Base-by-base conservation (phyloP, 179 eudicot species). In the Gypsophila paniculata region DNA sequence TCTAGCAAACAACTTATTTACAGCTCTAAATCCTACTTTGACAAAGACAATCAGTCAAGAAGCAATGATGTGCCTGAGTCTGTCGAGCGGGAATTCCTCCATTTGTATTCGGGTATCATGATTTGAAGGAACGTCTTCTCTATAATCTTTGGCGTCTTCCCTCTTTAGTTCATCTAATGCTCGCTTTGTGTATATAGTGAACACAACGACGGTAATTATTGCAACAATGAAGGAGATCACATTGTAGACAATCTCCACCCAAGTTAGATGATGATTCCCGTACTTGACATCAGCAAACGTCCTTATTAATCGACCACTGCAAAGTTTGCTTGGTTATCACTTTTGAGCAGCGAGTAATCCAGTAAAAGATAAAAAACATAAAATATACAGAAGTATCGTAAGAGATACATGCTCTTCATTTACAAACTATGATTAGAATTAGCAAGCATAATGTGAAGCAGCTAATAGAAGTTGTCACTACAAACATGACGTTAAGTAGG, bases 251-350 rank as follows among this genome's bases (percentile, higher is more conserved):
- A 93, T 91, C 76, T 93, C 97, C 76, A 93, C 89, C 69, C 84
- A 65, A 58, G 93, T 93, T 76, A 93, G 70, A 38, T 85, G 89
- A 82, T 85, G 91, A 76, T 89, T 91, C 39, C 92, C 84, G 53
- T 89, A 91, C 80, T 91, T 79, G 42, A 93, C 89, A 68, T 91
- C 91, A 58, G 98, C 98, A 51, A 86, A 83, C 39, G 96, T 93
- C 81, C 91, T 86, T 64, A 93, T 85, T 72, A 93, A 67, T 55
- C 97, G 82, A 55, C 98, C 98, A 77, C 98, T 93, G 93, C 88
- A 78, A 23, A 61, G 1, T 3, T 49, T 8, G 15, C 2, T 61
- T 61, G 32, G 4, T 22, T 1, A 48, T 75, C 62, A 68, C 19
- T 44, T 58, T 46, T 6, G 36, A 48, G 17, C n/a, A 32, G 42